Evolutionary conservation across 1,139 yeast species (phyloP).

Genomic region (Wickerhamiella pararugosa): DNA sequence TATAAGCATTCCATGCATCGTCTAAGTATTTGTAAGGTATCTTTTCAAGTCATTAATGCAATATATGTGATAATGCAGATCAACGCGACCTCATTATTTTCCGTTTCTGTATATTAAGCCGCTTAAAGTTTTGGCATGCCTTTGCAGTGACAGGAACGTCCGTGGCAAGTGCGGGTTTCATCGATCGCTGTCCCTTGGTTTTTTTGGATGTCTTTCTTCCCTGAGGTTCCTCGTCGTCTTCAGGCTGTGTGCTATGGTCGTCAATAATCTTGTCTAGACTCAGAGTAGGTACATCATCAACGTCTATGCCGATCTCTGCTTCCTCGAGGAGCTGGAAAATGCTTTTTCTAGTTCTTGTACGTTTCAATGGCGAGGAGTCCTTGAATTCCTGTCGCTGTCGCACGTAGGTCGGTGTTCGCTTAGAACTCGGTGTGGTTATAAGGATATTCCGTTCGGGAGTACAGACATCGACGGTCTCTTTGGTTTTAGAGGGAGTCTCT

Average conservation of each 20-base stretch:
- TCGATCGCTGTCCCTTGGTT: not conserved
- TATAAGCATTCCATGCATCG: not conserved
- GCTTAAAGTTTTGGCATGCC: conserved; percentile 7
- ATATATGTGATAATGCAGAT: not conserved
- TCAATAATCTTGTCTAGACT: conserved; percentile 2
- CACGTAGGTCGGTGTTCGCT: conserved; percentile 8
- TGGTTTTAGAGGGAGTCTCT: conserved; percentile 16
- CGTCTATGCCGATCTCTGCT: not conserved
- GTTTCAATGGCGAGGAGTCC: not conserved
- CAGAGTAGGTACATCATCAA: conserved; percentile 3
- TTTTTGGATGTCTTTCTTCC: not conserved
- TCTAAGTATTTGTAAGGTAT: not conserved
- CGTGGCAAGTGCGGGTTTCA: conserved; percentile 7
- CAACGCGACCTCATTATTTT: not conserved
- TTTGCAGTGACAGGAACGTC: conserved; percentile 4
- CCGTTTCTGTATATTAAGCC: conserved; percentile 8
- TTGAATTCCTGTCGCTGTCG: conserved; percentile 5
- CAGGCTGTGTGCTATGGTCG: not conserved
- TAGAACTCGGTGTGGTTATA: conserved; percentile 7
- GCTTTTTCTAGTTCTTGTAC: not conserved
- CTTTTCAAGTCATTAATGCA: not conserved
- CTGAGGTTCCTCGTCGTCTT: not conserved
- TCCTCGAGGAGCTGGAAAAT: conserved; percentile 1
- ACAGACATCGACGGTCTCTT: conserved; percentile 1
- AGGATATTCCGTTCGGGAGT: conserved; percentile 5